Conservation (phyloP, 1,284 basidiomycete species). For the Sanguinoderma infundibulare region DNA sequence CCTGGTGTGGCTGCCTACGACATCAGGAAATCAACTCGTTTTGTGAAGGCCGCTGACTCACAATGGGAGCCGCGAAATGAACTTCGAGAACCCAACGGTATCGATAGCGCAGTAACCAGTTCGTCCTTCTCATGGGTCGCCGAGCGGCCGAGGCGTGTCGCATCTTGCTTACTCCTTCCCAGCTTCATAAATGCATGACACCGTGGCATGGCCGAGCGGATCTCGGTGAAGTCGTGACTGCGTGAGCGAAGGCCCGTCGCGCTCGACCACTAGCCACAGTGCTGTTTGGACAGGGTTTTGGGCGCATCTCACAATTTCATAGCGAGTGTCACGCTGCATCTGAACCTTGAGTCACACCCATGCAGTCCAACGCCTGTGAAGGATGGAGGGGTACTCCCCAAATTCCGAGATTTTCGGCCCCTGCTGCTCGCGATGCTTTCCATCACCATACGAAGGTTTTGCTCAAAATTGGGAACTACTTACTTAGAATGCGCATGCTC, state of each 20-base stretch:
- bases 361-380: not conserved
- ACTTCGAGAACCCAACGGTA: not conserved
- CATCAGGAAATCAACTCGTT: not conserved
- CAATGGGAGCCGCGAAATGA: not conserved
- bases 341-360: not conserved
- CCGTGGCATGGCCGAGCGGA: not conserved
- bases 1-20: not conserved
- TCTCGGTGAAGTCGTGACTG: not conserved
- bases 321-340: too few species aligned
- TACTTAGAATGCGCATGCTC: conserved; percentile 1
- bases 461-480: conserved; percentile 1
- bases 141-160: not conserved
- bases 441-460: not conserved
- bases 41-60: not conserved
- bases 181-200: not conserved
- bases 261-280: not conserved
- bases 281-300: not conserved
- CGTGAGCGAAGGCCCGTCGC: not conserved
- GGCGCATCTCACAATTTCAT: not conserved
- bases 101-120: not conserved
- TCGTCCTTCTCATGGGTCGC: not conserved
- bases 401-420: not conserved
- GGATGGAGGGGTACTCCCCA: not conserved
- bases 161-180: not conserved
- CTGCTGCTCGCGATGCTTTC: not conserved